Percentiles rank a stretch among this genome's conserved stretches.
phyloP scores from a whole-genome alignment of 2,329 filamentous ascomycete genomes.

The Talaromyces funiculosus region DNA sequence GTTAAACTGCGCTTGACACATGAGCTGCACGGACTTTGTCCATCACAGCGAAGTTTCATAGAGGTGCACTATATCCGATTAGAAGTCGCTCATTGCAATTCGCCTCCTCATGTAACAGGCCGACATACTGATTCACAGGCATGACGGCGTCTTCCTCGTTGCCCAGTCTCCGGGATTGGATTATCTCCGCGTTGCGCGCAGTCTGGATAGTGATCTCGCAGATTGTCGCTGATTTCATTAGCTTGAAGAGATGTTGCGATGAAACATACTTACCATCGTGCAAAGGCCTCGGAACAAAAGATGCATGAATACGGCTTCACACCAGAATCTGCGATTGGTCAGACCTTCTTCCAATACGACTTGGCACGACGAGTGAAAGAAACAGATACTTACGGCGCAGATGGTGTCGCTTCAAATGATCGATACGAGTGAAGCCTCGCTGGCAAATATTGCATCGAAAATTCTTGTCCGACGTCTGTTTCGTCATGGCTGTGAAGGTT shows the following conservation, averaged over 20 bases:
- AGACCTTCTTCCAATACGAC: neutral
- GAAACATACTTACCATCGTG: conserved; percentile 35
- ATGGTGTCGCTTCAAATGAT: conserved; percentile 45
- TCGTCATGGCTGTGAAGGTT: conserved; percentile 23
- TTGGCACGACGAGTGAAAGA: conserved; percentile 9
- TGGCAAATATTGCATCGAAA: conserved; percentile 42
- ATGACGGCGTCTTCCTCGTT: conserved; percentile 43
- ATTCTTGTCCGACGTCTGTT: conserved; percentile 33
- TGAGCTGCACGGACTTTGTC: conserved; percentile 39
- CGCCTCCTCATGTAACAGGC: neutral
- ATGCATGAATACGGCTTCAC: conserved; percentile 44
- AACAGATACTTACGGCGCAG: conserved; percentile 36
- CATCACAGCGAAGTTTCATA: conserved; percentile 46
- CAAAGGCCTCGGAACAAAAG: conserved; percentile 43
- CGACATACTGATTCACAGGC: conserved; percentile 42
- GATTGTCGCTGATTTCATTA: conserved; percentile 35
- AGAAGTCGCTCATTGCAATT: neutral
- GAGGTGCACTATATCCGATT: conserved; percentile 35
- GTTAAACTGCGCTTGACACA: conserved; percentile 39
- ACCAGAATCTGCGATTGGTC: conserved; percentile 36
- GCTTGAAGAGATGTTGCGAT: neutral
- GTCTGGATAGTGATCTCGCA: conserved; percentile 42
- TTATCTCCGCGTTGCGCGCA: conserved; percentile 39
- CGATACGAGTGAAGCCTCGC: conserved; percentile 43
- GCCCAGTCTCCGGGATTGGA: conserved; percentile 41